Conservation (phyloP, 1,139 yeast genomes). For the Kazachstania sp. region DNA sequence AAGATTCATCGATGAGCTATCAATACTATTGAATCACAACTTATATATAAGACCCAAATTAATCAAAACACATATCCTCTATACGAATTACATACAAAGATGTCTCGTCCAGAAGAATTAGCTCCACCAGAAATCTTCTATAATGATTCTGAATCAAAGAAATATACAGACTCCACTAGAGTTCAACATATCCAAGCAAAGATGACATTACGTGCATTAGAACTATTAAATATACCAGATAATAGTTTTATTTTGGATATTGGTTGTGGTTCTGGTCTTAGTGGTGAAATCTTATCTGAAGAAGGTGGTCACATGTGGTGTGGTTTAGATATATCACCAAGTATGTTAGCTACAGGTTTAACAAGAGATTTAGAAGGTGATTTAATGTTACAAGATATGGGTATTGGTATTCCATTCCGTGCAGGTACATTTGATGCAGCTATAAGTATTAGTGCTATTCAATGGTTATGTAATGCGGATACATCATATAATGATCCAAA, state of each 20-base stretch:
- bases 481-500: conserved; percentile 78
- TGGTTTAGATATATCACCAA: conserved; percentile 94
- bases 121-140: conserved; percentile 98
- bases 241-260: conserved; percentile 77
- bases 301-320: conserved; percentile 86
- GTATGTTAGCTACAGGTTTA: conserved; percentile 90
- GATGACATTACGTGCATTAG: conserved; percentile 92
- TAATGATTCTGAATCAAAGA: conserved; percentile 79
- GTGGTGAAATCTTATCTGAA: conserved; percentile 88
- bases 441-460: conserved; percentile 88
- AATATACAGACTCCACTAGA: conserved; percentile 88
- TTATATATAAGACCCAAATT: no score
- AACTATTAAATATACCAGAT: conserved; percentile 61
- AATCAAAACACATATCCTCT: no score
- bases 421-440: conserved; percentile 98
- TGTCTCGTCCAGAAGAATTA: conserved; percentile 96
- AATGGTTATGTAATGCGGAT: conserved; percentile 98
- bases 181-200: conserved; percentile 97
- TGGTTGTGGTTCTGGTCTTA: conserved; percentile 96
- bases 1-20: no score
- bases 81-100: conserved; percentile 22
- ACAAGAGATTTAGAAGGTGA: conserved; percentile 94
- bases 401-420: conserved; percentile 87
- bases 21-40: background rate
- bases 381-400: conserved; percentile 83